Percentiles rank a stretch among this genome's conserved stretches.
Evolutionary conservation across 495 filamentous ascomycete species (phyloP).

Genomic region (Antarctomyces pellizariae): DNA sequence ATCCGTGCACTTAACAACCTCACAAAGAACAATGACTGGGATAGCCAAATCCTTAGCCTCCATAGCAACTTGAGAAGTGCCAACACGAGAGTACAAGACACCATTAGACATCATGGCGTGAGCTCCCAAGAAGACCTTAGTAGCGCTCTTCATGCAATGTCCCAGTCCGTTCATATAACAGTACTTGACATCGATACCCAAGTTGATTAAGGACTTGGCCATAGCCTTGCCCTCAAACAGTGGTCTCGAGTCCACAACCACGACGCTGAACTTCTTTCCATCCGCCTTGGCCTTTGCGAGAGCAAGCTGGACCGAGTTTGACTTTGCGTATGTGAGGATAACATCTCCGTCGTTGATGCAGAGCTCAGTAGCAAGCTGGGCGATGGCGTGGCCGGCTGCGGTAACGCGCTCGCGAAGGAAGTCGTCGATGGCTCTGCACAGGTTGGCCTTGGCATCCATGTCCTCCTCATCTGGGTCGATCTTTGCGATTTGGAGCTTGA

Average conservation of each 20-base stretch:
- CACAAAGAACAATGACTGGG: slow-evolving; percentile 77
- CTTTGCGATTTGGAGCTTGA: slow-evolving; percentile 71
- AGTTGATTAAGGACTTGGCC: slow-evolving; percentile 36
- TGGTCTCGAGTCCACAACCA: slow-evolving; percentile 63
- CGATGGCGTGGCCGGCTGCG: slow-evolving; percentile 66
- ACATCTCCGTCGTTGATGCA: slow-evolving; percentile 62
- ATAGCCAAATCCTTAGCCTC: slow-evolving; percentile 48
- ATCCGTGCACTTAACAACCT: slow-evolving; percentile 90
- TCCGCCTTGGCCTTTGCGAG: slow-evolving; percentile 44
- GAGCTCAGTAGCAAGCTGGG: slow-evolving; percentile 37
- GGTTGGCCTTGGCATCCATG: slow-evolving; percentile 44
- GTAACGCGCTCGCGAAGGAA: slow-evolving; percentile 83
- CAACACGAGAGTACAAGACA: slow-evolving; percentile 61
- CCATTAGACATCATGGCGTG: slow-evolving; percentile 85
- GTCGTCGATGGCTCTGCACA: slow-evolving; percentile 62
- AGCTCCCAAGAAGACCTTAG: slow-evolving; percentile 66
- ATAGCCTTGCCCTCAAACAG: slow-evolving; percentile 61
- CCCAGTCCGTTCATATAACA: slow-evolving; percentile 51
- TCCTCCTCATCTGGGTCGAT: slow-evolving; percentile 69
- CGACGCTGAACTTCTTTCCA: slow-evolving; percentile 56
- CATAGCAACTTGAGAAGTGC: slow-evolving; percentile 77
- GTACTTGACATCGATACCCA: slow-evolving; percentile 59
- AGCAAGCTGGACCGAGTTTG: slow-evolving; percentile 59
- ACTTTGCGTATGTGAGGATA: slow-evolving; percentile 76
- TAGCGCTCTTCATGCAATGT: slow-evolving; percentile 46